Evolutionary conservation across 257 asterid genomes (phyloP).

Genomic region (Gentiana straminea): DNA sequence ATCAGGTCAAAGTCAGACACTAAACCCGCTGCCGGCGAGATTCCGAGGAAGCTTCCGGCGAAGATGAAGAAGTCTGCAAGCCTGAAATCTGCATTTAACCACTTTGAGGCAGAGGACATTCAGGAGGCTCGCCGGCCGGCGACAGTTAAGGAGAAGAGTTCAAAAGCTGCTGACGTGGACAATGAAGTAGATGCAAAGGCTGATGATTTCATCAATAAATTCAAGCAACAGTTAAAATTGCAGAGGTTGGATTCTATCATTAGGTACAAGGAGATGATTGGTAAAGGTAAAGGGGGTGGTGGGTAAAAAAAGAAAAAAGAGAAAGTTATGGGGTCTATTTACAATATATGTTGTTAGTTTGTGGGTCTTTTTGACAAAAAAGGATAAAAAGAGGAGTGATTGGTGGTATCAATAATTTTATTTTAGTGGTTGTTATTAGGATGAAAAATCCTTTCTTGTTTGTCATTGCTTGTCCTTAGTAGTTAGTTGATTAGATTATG

Average conservation of each 20-base stretch:
- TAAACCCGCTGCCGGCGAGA: constrained; percentile 41
- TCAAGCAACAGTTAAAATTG: constrained; percentile 72
- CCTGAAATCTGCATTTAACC: constrained; percentile 33
- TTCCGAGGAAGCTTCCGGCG: constrained; percentile 28
- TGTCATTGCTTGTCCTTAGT: too few relatives aligned
- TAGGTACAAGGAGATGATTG: constrained; percentile 59
- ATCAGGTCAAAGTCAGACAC: constrained; percentile 51
- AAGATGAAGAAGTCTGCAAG: constrained; percentile 58
- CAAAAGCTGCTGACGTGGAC: constrained; percentile 30
- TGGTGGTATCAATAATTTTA: too few relatives aligned
- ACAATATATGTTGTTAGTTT: too few relatives aligned
- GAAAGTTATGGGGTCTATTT: constrained; percentile 13
- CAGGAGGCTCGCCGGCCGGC: constrained; percentile 64
- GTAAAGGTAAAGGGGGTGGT: constrained; percentile 24
- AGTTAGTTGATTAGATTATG: too few relatives aligned
- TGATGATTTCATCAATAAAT: constrained; percentile 68
- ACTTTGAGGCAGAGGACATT: constrained; percentile 32
- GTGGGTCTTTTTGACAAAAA: too few relatives aligned
- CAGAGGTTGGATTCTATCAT: constrained; percentile 73
- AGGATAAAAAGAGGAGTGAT: too few relatives aligned
- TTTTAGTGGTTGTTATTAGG: too few relatives aligned
- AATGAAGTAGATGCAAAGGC: constrained; percentile 70
- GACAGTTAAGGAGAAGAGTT: constrained; percentile 32
- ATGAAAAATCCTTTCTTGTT: too few relatives aligned
- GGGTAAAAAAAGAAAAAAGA: constrained; percentile 9